Conservation (phyloP, 352 stramenopile genomes). For the Pythium grandisporangium region DNA sequence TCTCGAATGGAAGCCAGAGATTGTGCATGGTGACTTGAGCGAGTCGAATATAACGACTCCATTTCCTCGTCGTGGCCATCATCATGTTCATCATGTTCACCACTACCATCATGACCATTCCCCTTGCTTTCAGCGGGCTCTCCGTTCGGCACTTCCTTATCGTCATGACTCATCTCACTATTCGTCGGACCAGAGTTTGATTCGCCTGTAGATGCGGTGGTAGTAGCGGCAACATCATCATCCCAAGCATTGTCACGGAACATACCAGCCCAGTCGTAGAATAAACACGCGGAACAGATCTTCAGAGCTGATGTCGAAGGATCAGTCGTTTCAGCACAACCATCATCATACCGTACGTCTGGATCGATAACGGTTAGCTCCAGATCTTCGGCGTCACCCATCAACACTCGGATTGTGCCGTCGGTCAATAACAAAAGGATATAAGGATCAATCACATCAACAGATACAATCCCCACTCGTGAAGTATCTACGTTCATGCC, state of each 20-base stretch:
- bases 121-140: too few relatives aligned
- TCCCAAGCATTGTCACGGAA: conserved; percentile 56
- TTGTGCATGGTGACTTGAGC: conserved; percentile 24
- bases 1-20: conserved; percentile 11
- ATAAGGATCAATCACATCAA: conserved; percentile 78
- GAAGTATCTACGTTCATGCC: conserved; percentile 77
- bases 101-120: conserved; percentile 3
- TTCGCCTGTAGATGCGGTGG: too few relatives aligned
- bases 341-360: conserved; percentile 47
- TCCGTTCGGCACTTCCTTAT: conserved; percentile 3
- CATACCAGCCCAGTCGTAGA: conserved; percentile 81
- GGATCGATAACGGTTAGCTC: conserved; percentile 77
- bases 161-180: conserved; percentile 13
- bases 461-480: conserved; percentile 68
- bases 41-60: conserved; percentile 55
- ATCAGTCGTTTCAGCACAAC: conserved; percentile 12
- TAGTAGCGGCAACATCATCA: too few relatives aligned
- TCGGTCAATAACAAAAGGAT: conserved; percentile 77
- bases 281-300: conserved; percentile 69
- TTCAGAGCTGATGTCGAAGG: conserved; percentile 9
- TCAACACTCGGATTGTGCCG: conserved; percentile 67
- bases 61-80: conserved; percentile 77
- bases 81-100: conserved; percentile 30
- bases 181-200: conserved; percentile 24
- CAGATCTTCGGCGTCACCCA: conserved; percentile 75